Base-by-base conservation (phyloP, 352 stramenopile species). In the Aphanomyces cochlioides region DNA sequence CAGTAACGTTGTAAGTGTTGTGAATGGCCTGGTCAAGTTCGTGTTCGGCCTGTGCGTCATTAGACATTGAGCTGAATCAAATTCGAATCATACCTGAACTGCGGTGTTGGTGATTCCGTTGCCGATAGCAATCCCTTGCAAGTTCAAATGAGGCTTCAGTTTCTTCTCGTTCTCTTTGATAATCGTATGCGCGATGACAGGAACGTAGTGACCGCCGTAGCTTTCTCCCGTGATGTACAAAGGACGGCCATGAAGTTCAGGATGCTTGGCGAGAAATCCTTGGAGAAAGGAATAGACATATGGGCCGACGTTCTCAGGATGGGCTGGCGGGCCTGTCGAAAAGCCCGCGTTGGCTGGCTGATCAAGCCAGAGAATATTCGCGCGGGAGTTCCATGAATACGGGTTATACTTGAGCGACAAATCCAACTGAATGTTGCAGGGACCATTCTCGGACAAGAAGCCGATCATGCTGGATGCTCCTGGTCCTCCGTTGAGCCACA, bases 51-150 rank as follows among this genome's bases (percentile, higher is more conserved):
- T 63, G n/a, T 8, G 21, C 38, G 56, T 59, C 50, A n/a, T 28
- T 28, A 28, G 45, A 53, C 13, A 15, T n/a, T 53, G 45, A 53
- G 45, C 13, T 15, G 13, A 15, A 53, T 53, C n/a, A 15, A 1
- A 53, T n/a, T n/a, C 45, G 45, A 50, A 12, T 50, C 79, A 28
- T 72, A 96, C 95, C 75, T 99, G 96, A 47, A 96, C 84, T 60
- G 96, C 76, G 2, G 95, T 93, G 73, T 98, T 80, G 5, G 95
- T 98, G 2, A 99, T 79, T 0, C 97, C 97, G 77, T 99, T 99
- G 43, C 97, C 96, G 70, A 99, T 96, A 40, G 85, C 93, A 54
- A 99, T 82, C 37, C 96, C 97, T 68, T 87, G 75, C 7, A 98
- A 73, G 68, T 98, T 97, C 37, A 98, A 93, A 47, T 84, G 77